phyloP scores from a whole-genome alignment of 768 basidiomycete species.

The Tulasnella calospora region DNA sequence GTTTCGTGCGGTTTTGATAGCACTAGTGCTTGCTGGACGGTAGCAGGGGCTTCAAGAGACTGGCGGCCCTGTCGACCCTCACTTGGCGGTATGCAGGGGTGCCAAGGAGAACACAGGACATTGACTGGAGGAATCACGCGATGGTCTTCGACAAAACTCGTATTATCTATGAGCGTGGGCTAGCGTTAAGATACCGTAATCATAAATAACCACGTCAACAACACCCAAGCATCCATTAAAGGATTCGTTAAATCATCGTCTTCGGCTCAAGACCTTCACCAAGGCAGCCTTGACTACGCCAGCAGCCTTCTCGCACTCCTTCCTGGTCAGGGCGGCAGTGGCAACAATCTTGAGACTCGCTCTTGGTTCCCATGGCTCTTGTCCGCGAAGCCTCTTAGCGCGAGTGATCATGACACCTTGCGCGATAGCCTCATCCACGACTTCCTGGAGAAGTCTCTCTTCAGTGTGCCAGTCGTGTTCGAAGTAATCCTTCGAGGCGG shows the following conservation, averaged over 20 bases:
- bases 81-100: too few species aligned
- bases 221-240: background rate
- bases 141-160: background rate
- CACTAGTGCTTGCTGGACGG: background rate
- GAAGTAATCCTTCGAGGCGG: conserved; percentile 43
- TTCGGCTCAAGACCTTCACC: conserved; percentile 57
- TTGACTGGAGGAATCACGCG: background rate
- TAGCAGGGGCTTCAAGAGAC: too few species aligned
- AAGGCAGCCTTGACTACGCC: conserved; percentile 66
- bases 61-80: too few species aligned
- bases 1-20: too few species aligned
- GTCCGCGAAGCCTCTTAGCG: conserved; percentile 72
- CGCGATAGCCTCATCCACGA: conserved; percentile 78
- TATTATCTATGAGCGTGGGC: conserved; percentile 5
- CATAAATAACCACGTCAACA: background rate
- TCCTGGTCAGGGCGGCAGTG: conserved; percentile 71
- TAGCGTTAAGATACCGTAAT: conserved; percentile 4
- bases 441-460: conserved; percentile 79
- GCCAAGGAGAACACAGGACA: background rate
- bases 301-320: conserved; percentile 88
- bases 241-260: background rate
- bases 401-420: conserved; percentile 85
- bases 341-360: conserved; percentile 85
- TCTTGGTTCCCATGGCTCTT: conserved; percentile 74
- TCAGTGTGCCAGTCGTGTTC: conserved; percentile 59